phyloP scores from a whole-genome alignment of 306 rosid species.

The Vigna nakashimae region DNA sequence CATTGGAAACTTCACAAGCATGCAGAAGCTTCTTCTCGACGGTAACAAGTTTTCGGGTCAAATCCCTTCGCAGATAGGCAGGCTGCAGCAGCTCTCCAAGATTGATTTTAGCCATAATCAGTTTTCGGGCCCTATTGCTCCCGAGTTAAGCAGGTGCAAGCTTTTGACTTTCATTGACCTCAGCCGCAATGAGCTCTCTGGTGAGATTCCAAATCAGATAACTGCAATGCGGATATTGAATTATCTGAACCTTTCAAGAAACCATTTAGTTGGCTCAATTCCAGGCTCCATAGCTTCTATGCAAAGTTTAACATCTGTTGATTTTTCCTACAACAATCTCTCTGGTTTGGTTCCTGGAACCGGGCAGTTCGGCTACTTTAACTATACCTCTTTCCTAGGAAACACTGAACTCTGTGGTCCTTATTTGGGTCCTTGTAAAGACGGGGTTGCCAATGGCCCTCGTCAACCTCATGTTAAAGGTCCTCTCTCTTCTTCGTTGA shows the following conservation, averaged over 20 bases:
- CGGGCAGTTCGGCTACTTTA: conserved; percentile 94
- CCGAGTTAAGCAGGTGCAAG: conserved; percentile 82
- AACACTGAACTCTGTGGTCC: conserved; percentile 93
- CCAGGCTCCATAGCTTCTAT: conserved; percentile 77
- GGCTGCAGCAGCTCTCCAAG: conserved; percentile 81
- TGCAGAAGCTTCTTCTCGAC: conserved; percentile 89
- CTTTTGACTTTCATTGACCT: conserved; percentile 84
- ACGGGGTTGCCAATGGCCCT: conserved; percentile 67
- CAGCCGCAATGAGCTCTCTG: conserved; percentile 78
- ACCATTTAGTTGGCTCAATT: conserved; percentile 78
- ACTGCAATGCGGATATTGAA: conserved; percentile 82
- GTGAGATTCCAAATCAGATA: conserved; percentile 77
- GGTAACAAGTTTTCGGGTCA: conserved; percentile 78
- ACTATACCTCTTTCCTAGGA: conserved; percentile 85
- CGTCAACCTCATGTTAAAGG: conserved; percentile 67
- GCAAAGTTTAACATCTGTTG: conserved; percentile 96
- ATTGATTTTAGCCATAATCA: conserved; percentile 83
- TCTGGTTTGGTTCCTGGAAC: conserved; percentile 96
- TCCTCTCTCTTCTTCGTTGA: conserved; percentile 73
- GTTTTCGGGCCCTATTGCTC: conserved; percentile 73
- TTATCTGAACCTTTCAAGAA: conserved; percentile 85
- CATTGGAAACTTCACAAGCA: conserved; percentile 89
- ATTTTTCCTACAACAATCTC: conserved; percentile 91
- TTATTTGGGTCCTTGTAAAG: conserved; percentile 88
- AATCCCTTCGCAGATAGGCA: conserved; percentile 87